phyloP scores from a whole-genome alignment of 495 filamentous ascomycete species.

The Cenococcum geophilum region DNA sequence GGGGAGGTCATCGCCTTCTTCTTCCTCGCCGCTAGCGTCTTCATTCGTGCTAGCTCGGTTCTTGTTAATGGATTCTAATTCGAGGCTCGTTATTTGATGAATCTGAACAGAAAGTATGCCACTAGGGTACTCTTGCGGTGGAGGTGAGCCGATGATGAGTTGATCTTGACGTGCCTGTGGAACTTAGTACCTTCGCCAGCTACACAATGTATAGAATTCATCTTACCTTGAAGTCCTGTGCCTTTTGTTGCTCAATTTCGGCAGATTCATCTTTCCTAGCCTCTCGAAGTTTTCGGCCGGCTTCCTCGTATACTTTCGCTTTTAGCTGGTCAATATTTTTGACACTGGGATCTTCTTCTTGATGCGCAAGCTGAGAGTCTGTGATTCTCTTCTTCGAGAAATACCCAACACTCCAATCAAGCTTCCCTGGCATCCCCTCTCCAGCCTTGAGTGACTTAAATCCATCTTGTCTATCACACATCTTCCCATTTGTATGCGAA shows the following conservation, averaged over 20 bases:
- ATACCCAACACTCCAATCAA: conserved; percentile 66
- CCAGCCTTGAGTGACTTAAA: conserved; percentile 54
- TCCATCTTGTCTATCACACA: conserved; percentile 53
- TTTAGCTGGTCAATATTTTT: conserved; percentile 49
- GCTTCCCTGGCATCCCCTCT: conserved; percentile 62
- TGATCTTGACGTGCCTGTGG: conserved; percentile 31
- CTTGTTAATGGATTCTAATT: conserved; percentile 50
- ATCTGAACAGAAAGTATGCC: conserved; percentile 65
- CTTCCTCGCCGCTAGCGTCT: conserved; percentile 51
- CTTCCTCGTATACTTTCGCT: conserved; percentile 46
- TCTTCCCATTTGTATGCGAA: conserved; percentile 47
- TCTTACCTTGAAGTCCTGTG: conserved; percentile 51
- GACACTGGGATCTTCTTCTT: conserved; percentile 49
- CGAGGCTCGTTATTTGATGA: conserved; percentile 65
- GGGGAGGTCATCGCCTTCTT: conserved; percentile 55
- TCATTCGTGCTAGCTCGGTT: conserved; percentile 41
- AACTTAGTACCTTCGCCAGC: neutral
- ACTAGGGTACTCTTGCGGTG: conserved; percentile 49
- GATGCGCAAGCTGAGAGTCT: conserved; percentile 47
- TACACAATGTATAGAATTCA: neutral
- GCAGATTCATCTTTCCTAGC: conserved; percentile 48
- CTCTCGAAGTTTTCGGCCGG: conserved; percentile 56
- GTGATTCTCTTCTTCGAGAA: conserved; percentile 58
- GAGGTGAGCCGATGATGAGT: conserved; percentile 55
- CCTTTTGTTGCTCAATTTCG: conserved; percentile 57